A percentile compares a stretch with the other conserved stretches of the same genome.
These are phyloP conservation scores for Candida ponderosae DNA, from an alignment of 805 yeast genomes.

Conservation along the genomic window DNA sequence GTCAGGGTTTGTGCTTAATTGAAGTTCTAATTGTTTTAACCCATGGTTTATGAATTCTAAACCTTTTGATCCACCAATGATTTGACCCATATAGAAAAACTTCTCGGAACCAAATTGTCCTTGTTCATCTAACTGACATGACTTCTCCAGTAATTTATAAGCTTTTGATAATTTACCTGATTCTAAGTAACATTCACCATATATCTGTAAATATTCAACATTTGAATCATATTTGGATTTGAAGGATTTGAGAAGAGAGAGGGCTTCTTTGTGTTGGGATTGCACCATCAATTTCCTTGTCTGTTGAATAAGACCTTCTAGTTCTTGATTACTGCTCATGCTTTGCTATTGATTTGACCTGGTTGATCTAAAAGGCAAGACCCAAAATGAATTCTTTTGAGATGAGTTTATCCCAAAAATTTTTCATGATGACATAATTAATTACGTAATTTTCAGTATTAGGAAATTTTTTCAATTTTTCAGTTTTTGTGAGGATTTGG, in stretches of 20 bases:
- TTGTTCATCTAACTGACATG: constrained; percentile 62
- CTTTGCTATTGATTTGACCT: background rate
- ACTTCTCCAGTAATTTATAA: constrained; percentile 46
- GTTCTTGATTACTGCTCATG: background rate
- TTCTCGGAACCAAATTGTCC: constrained; percentile 70
- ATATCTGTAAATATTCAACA: constrained; percentile 41
- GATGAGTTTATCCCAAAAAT: no score
- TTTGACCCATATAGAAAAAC: constrained; percentile 85
- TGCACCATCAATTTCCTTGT: constrained; percentile 6
- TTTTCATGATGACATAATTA: no score
- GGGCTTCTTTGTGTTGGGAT: constrained; percentile 21
- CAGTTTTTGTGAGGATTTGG: no score
- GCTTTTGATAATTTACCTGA: constrained; percentile 75
- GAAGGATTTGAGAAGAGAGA: constrained; percentile 25
- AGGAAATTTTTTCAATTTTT: no score
- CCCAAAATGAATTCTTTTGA: no score
- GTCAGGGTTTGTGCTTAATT: constrained; percentile 21
- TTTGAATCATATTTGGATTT: constrained; percentile 27
- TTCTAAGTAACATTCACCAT: constrained; percentile 78
- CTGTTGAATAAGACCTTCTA: constrained; percentile 1
- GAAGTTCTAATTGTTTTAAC: constrained; percentile 38
- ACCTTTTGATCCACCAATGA: constrained; percentile 78
- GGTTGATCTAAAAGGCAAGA: background rate
- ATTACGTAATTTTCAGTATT: no score
- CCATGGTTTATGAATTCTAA: constrained; percentile 56